Evolutionary conservation across 352 stramenopile species (phyloP), one percentile per base, ranked within the genome.

Genomic region (Phytophthora sp.): DNA sequence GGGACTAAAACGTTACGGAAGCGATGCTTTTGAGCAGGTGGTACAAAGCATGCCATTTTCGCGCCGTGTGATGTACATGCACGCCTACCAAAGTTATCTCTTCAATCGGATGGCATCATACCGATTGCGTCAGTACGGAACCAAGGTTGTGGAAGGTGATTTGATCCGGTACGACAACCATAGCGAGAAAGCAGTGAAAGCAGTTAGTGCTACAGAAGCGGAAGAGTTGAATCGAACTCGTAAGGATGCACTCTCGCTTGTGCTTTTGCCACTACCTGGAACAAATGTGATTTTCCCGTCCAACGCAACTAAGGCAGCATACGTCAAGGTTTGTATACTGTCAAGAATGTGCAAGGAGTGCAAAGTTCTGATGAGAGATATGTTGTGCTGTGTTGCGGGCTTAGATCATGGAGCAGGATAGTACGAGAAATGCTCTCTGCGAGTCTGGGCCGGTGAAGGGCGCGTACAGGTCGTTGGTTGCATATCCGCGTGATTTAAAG

Each of bases 11-110:
- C 84, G 84, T 6, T 79, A 76, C 44, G 84, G 84, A 7, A 23
- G 41, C 0, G 66, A 79, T 13, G 73, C 80, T 7, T 90, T 79
- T 49, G 75, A 93, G 31, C 77, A 82, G 16, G 84, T 77, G 15
- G 60, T 93, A 26, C 65, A 72, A 21, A 78, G 56, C 21, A 63
- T 92, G 16, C 63, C 82, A 13, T 90, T 88, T 45, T 74, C 77
- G 18, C 80, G 84, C 11, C 86, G 84, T 0, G 55, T 82, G 9
- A 87, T 94, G 79, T 92, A 82, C 54, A 68, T 93, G 39, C 86
- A 94, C 53, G 79, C 84, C 49, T 93, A 91, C 60, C 86, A 94
- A 44, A 94, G 84, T 61, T 85, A 77, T 46, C 33, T 93, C 21
- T 94, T 94, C 62, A 93, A 92, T 63, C 49, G 46, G 16, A 75